Conservation (phyloP, 352 stramenopile genomes). For the Phytophthora meadii region DNA sequence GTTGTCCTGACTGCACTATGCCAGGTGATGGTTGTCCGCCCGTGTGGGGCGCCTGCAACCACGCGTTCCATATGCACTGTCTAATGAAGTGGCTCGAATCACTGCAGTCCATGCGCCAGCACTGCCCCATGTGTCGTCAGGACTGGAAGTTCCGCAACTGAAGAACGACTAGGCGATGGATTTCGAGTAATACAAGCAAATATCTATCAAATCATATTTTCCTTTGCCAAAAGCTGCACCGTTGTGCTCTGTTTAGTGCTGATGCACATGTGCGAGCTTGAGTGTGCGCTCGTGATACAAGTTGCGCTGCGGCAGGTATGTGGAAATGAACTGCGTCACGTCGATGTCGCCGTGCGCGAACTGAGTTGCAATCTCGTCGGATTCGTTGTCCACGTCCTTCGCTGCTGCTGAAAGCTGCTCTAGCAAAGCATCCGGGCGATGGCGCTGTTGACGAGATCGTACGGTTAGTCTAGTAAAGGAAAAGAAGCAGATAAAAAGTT, state of each 20-base stretch:
- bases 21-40: conserved; percentile 87
- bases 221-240: conserved; percentile 1
- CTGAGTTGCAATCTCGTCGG: conserved; percentile 74
- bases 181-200: conserved; percentile 11
- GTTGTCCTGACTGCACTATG: conserved; percentile 80
- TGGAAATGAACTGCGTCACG: conserved; percentile 65
- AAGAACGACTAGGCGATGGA: conserved; percentile 7
- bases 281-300: conserved; percentile 81
- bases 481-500: neutral
- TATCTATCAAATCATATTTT: conserved; percentile 28
- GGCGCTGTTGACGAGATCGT: conserved; percentile 42
- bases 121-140: conserved; percentile 91
- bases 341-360: conserved; percentile 82
- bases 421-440: conserved; percentile 74
- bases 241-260: conserved; percentile 45
- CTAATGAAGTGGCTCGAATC: conserved; percentile 93
- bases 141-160: conserved; percentile 87
- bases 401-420: conserved; percentile 71
- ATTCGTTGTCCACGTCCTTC: conserved; percentile 66
- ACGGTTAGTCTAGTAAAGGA: conserved; percentile 1
- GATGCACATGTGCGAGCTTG: conserved; percentile 72
- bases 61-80: conserved; percentile 95
- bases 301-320: conserved; percentile 72
- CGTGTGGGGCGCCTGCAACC: conserved; percentile 91
- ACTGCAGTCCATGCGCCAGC: conserved; percentile 78